These are phyloP conservation scores for Sutorius australiensis DNA, from an alignment of 768 basidiomycete species.

Conservation along the genomic window DNA sequence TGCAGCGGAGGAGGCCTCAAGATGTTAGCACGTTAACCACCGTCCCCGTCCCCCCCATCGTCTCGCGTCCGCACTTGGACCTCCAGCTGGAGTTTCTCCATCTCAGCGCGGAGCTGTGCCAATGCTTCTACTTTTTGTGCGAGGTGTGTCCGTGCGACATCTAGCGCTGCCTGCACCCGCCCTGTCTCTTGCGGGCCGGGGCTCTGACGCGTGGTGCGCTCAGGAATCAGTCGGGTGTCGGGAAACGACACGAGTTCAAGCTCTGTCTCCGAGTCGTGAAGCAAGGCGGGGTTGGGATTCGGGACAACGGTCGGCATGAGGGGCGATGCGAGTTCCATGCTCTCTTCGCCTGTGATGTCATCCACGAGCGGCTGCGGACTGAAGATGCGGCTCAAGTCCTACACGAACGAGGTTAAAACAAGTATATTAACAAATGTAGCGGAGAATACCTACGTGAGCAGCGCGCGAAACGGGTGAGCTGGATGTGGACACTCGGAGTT, in stretches of 20 bases:
- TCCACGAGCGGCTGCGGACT: conserved; percentile 29
- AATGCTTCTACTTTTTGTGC: conserved; percentile 23
- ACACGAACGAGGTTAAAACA: neutral
- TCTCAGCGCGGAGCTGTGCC: conserved; percentile 18
- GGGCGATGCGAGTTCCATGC: conserved; percentile 55
- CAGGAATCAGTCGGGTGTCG: neutral
- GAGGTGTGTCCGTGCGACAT: conserved; percentile 19
- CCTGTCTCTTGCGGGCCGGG: conserved; percentile 17
- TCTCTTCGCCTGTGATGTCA: conserved; percentile 36
- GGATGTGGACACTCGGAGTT: conserved; percentile 8
- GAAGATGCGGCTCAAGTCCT: conserved; percentile 8
- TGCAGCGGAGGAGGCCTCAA: neutral
- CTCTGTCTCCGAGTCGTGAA: conserved; percentile 2
- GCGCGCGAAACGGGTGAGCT: neutral
- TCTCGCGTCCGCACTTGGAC: neutral
- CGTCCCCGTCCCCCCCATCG: neutral
- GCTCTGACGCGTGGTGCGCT: neutral
- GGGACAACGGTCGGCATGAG: conserved; percentile 35
- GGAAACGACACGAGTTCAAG: conserved; percentile 14
- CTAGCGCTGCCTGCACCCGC: conserved; percentile 20
- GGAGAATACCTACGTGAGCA: conserved; percentile 3
- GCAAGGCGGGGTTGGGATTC: neutral
- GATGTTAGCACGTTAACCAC: neutral
- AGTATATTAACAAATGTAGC: neutral
- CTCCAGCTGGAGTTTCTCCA: conserved; percentile 18